Conservation (phyloP, 345 rosid species). For the Hevea brasiliensis region DNA sequence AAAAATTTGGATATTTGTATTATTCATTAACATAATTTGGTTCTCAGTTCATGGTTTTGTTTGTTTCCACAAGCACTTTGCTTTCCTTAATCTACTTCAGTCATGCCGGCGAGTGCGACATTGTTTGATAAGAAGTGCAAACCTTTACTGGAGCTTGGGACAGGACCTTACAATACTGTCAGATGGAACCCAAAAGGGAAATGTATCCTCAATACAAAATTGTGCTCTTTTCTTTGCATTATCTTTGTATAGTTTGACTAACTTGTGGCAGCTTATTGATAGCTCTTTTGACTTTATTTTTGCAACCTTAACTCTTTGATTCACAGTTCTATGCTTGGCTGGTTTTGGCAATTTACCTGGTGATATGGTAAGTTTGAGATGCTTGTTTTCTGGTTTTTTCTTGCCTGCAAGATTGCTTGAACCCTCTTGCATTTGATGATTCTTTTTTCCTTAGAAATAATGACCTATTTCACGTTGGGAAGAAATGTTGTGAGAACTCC, state of each 20-base stretch:
- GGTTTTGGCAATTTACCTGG: constrained; percentile 99
- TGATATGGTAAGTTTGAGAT: constrained; percentile 59
- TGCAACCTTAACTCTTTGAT: constrained; percentile 43
- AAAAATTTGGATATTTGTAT: not conserved
- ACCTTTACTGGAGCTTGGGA: constrained; percentile 76
- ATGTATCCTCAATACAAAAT: constrained; percentile 54
- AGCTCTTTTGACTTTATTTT: not conserved
- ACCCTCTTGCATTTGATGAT: not conserved
- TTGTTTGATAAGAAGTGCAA: constrained; percentile 87
- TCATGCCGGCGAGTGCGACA: constrained; percentile 91
- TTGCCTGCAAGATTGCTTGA: not conserved
- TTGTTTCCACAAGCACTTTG: constrained; percentile 11
- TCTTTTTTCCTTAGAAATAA: too few species aligned
- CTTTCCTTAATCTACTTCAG: constrained; percentile 62
- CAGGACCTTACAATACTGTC: constrained; percentile 85
- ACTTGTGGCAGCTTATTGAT: constrained; percentile 5
- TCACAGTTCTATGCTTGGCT: constrained; percentile 78
- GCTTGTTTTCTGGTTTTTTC: constrained; percentile 3
- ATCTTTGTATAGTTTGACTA: not conserved
- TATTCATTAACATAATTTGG: not conserved
- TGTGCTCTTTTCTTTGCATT: constrained; percentile 5
- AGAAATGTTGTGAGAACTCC: too few species aligned
- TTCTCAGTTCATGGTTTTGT: not conserved
- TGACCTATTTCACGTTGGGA: too few species aligned
- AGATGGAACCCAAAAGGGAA: constrained; percentile 95